Percentiles rank a stretch among this genome's conserved stretches.
These are phyloP conservation scores for Panicum miliaceum DNA, from an alignment of 176 grass and related monocot species.

Conservation along the genomic window DNA sequence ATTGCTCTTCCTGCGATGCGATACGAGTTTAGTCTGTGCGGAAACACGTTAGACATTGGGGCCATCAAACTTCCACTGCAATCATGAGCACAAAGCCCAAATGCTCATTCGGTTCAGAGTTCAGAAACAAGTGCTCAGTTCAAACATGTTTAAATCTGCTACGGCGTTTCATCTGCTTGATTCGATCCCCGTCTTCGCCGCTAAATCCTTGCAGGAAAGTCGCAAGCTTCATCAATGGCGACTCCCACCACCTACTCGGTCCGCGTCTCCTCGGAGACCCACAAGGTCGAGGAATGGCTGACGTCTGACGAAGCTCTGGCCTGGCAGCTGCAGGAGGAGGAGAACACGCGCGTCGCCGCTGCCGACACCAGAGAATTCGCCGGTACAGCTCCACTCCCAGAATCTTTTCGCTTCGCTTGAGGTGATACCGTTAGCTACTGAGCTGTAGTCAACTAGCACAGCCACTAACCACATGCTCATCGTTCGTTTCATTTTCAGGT, in stretches of 20 bases:
- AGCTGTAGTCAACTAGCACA: constrained; percentile 45
- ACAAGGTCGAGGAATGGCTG: constrained; percentile 56
- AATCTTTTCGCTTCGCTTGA: constrained; percentile 44
- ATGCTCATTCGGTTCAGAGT: constrained; percentile 11
- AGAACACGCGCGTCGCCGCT: constrained; percentile 53
- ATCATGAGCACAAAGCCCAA: neutral
- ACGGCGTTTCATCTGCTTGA: neutral
- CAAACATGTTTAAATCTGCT: neutral
- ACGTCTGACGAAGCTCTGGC: constrained; percentile 75
- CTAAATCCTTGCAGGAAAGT: constrained; percentile 22
- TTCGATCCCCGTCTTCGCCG: neutral
- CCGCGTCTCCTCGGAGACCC: constrained; percentile 50
- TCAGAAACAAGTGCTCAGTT: neutral
- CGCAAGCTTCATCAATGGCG: constrained; percentile 33
- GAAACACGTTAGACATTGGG: neutral
- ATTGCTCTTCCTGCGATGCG: neutral
- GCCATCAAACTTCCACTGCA: neutral
- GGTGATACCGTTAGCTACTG: constrained; percentile 35
- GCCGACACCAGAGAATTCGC: constrained; percentile 48
- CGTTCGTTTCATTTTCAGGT: constrained; percentile 39
- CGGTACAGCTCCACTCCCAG: constrained; percentile 43
- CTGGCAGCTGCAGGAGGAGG: constrained; percentile 68
- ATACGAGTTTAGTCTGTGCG: neutral
- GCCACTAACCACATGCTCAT: constrained; percentile 40
- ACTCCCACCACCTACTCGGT: constrained; percentile 46